A percentile compares a stretch with the other conserved stretches of the same genome.
Conservation (phyloP, 108 stramenopile species). For the Epithemia pelagica region DNA sequence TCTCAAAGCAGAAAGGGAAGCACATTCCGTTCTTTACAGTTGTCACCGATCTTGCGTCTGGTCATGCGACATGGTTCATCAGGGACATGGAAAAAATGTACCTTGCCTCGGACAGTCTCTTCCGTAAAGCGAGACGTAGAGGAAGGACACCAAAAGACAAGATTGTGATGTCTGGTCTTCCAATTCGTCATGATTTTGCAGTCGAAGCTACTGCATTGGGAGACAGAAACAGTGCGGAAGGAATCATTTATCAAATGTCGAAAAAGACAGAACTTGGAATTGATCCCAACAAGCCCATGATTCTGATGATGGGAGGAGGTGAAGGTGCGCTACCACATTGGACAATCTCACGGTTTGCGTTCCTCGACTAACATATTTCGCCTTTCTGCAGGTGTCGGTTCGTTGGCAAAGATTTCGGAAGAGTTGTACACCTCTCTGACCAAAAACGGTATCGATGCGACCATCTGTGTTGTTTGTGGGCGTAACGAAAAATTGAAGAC, state of each 20-base stretch:
- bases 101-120: slow-evolving; percentile 76
- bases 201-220: slow-evolving; percentile 53
- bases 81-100: slow-evolving; percentile 79
- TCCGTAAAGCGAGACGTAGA: slow-evolving; percentile 49
- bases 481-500: slow-evolving; percentile 74
- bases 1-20: slow-evolving; percentile 48
- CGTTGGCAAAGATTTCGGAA: slow-evolving; percentile 73
- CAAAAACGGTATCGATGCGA: slow-evolving; percentile 57
- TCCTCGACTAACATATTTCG: background rate
- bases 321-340: slow-evolving; percentile 36
- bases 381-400: slow-evolving; percentile 51
- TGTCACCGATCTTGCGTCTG: slow-evolving; percentile 92
- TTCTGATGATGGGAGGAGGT: slow-evolving; percentile 93
- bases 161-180: slow-evolving; percentile 85
- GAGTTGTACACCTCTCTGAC: slow-evolving; percentile 47
- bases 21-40: slow-evolving; percentile 90
- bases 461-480: slow-evolving; percentile 92
- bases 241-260: slow-evolving; percentile 38
- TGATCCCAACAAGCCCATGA: slow-evolving; percentile 48
- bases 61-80: slow-evolving; percentile 92
- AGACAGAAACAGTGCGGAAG: slow-evolving; percentile 46
- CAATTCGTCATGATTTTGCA: slow-evolving; percentile 88
- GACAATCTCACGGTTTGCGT: background rate
- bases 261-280: slow-evolving; percentile 51
- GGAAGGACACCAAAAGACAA: slow-evolving; percentile 70